Conservation (phyloP, 768 basidiomycete species). For the Vararia minispora region DNA sequence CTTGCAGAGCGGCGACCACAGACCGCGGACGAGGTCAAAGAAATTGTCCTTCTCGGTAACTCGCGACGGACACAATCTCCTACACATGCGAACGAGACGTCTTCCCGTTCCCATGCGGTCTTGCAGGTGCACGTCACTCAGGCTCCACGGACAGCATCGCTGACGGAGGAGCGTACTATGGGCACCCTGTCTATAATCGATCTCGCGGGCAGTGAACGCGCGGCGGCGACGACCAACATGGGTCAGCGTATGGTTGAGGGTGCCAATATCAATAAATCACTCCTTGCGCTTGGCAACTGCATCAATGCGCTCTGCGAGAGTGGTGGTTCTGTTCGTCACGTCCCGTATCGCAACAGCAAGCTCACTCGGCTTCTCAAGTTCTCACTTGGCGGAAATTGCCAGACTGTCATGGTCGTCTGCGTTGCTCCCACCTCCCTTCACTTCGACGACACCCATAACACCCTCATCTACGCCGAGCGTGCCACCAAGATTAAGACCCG, state of each 20-base stretch:
- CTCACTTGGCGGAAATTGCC: conserved; percentile 96
- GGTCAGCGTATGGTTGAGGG: conserved; percentile 98
- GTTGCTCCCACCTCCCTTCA: conserved; percentile 90
- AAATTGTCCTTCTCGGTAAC: conserved; percentile 87
- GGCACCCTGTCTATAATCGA: conserved; percentile 97
- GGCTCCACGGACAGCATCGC: conserved; percentile 72
- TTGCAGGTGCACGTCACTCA: conserved; percentile 91
- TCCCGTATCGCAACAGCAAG: conserved; percentile 97
- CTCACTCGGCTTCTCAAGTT: conserved; percentile 96
- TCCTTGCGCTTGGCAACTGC: conserved; percentile 94
- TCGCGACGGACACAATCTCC: conserved; percentile 81
- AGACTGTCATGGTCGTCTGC: conserved; percentile 99
- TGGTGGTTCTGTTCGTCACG: conserved; percentile 75
- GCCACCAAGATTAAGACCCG: conserved; percentile 98
- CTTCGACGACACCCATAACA: conserved; percentile 98
- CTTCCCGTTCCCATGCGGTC: conserved; percentile 95
- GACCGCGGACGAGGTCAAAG: conserved; percentile 87
- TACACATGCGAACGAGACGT: conserved; percentile 94
- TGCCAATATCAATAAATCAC: conserved; percentile 98
- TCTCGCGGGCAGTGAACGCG: conserved; percentile 93
- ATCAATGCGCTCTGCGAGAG: conserved; percentile 98
- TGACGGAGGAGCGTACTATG: conserved; percentile 74
- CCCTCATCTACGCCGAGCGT: conserved; percentile 92
- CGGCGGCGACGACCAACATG: conserved; percentile 94
- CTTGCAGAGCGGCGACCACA: conserved; percentile 73